These are phyloP conservation scores for Populus hybrid DNA, from an alignment of 441 rosid genomes.

Conservation along the genomic window DNA sequence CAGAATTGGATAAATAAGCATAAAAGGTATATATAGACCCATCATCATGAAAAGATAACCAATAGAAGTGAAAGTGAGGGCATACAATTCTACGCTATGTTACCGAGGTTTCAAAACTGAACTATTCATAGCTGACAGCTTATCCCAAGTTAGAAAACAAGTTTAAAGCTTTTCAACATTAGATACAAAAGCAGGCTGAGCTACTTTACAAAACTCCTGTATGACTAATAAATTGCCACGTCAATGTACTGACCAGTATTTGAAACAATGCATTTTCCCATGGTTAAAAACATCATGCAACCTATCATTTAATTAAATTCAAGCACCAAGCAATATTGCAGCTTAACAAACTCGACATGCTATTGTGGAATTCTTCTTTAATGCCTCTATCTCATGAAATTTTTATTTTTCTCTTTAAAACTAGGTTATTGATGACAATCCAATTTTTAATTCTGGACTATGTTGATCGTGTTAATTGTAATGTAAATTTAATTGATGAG, in stretches of 20 bases:
- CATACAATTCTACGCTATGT: neutral
- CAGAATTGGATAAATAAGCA: conserved; percentile 9
- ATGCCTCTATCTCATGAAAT: neutral
- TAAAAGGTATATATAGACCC: neutral
- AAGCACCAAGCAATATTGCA: neutral
- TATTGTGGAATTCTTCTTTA: neutral
- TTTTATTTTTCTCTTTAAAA: neutral
- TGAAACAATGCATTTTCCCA: neutral
- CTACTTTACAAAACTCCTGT: neutral
- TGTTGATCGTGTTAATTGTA: neutral
- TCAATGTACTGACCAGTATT: neutral
- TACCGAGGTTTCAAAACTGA: neutral
- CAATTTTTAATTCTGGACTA: neutral
- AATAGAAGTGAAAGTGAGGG: neutral
- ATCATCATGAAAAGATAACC: neutral
- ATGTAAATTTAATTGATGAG: neutral
- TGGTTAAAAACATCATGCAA: neutral
- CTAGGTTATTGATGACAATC: neutral
- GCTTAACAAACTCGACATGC: neutral
- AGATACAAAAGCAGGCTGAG: too few species aligned
- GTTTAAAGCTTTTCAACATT: neutral
- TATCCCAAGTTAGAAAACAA: neutral
- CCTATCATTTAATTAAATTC: neutral
- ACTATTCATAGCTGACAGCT: neutral
- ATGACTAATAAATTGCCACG: neutral